Base-by-base conservation (phyloP, 2,329 filamentous ascomycete species). In the Arachnomyces sp. region DNA sequence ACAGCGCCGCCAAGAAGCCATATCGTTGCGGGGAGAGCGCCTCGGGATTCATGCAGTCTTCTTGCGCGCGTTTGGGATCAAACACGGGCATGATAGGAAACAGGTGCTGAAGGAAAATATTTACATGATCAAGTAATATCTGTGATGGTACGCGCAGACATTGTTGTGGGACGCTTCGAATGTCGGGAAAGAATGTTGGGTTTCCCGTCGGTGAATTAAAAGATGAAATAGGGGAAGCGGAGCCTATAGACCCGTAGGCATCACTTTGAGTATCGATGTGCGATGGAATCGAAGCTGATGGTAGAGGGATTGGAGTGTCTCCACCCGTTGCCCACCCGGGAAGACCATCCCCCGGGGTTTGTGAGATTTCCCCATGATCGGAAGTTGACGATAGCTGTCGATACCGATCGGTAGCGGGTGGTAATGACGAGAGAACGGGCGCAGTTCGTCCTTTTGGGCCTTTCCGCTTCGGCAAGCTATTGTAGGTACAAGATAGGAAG, bases 1-100 rank as follows among this genome's bases (percentile, higher is more conserved):
- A 68, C 2, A 68, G 43, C 0, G 65, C 56, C 1, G 59, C 60
- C 17, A 66, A 43, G 31, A 68, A 60, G 2, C 64, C 65, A 47
- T 68, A 68, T 34, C 63, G 48, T 35, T 56, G 56, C 2, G 57
- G 32, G 2, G 53, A 52, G 12, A 64, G 72, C 11, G 50, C 43
- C 44, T 84, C 79, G 51, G 81, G 73, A 47, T 74, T 77, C 46
- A 59, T 52, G 35, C 62, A 60, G 40, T 62, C 55, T 14, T 53
- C 46, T 12, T 57, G 56, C 2, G 67, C 44, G 18, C 54, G 48
- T 11, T 63, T 57, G 4, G 51, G 51, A 2, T 56, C 56, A 16
- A 68, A 56, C 2, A 68, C 61, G 4, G 64, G 65, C 56, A 67
- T 66, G 15, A 67, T 67, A 0, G 65, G 64, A 39, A 62, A 66